These are phyloP conservation scores for Gelatoporia subvermispora DNA, from an alignment of 768 basidiomycete genomes.

Conservation along the genomic window DNA sequence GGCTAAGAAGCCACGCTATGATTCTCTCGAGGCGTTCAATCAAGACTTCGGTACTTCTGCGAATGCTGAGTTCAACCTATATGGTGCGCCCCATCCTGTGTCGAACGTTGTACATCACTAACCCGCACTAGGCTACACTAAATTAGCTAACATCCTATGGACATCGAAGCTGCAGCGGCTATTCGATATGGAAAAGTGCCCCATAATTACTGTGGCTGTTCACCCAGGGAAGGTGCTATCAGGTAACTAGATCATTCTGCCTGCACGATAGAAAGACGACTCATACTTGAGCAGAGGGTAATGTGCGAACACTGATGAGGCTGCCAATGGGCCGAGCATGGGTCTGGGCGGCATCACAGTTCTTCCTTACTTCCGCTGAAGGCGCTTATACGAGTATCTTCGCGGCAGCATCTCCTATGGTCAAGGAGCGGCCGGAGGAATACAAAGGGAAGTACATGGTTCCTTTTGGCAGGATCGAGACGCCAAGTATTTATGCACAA, in stretches of 20 bases:
- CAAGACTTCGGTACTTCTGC: too few species aligned
- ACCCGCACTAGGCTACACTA: slow-evolving; percentile 36
- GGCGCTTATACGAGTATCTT: slow-evolving; percentile 35
- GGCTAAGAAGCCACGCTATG: too few species aligned
- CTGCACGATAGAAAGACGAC: too few species aligned
- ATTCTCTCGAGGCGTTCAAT: too few species aligned
- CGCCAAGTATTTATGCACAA: slow-evolving; percentile 21
- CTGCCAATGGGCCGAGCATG: too few species aligned
- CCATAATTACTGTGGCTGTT: slow-evolving; percentile 36
- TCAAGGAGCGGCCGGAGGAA: slow-evolving; percentile 27
- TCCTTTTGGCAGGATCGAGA: slow-evolving; percentile 28
- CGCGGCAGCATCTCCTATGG: slow-evolving; percentile 34
- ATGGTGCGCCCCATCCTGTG: too few species aligned
- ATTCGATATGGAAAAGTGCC: slow-evolving; percentile 31
- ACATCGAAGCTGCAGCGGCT: slow-evolving; percentile 45
- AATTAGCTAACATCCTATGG: slow-evolving; percentile 48
- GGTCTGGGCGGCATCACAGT: slow-evolving; percentile 1
- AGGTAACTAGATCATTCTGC: too few species aligned
- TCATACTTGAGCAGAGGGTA: too few species aligned
- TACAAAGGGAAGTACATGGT: slow-evolving; percentile 36
- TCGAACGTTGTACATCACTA: too few species aligned
- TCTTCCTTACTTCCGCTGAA: slow-evolving; percentile 25
- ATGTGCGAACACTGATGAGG: too few species aligned
- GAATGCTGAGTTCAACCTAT: too few species aligned
- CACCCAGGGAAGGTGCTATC: slow-evolving; percentile 36